Percentiles rank a stretch among this genome's conserved stretches.
These are phyloP conservation scores for Alternaria burnsii DNA, from an alignment of 2,329 filamentous ascomycete species.

Conservation along the genomic window DNA sequence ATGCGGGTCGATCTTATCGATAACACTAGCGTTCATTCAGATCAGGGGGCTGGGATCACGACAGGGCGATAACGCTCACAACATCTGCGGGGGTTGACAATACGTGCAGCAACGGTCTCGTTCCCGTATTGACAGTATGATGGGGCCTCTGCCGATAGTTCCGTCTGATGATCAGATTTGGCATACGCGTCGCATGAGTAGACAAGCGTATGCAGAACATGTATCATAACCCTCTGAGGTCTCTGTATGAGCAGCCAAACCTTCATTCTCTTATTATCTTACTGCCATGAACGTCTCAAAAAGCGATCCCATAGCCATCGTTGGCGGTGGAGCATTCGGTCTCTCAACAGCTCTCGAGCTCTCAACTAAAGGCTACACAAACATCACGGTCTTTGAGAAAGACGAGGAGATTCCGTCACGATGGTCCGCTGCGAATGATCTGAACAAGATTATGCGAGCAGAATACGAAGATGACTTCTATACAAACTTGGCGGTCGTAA, in stretches of 20 bases:
- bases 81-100: neutral
- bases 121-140: neutral
- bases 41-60: neutral
- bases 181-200: neutral
- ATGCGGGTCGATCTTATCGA: neutral
- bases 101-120: neutral
- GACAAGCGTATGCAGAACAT: neutral
- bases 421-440: constrained; percentile 65
- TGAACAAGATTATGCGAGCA: constrained; percentile 69
- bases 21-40: neutral
- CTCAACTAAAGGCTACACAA: constrained; percentile 38
- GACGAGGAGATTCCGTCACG: constrained; percentile 56
- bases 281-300: constrained; percentile 31
- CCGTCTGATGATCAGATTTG: neutral
- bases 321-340: constrained; percentile 45
- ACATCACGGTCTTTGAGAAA: constrained; percentile 44
- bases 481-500: constrained; percentile 62
- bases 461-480: constrained; percentile 68
- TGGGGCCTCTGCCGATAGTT: neutral
- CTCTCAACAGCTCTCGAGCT: constrained; percentile 44
- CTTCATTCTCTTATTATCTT: neutral
- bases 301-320: constrained; percentile 35
- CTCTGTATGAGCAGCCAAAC: neutral
- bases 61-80: neutral
- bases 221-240: neutral